A percentile compares a stretch with the other conserved stretches of the same genome.
Conservation (phyloP, 768 basidiomycete genomes). For the Gautieria morchelliformis region DNA sequence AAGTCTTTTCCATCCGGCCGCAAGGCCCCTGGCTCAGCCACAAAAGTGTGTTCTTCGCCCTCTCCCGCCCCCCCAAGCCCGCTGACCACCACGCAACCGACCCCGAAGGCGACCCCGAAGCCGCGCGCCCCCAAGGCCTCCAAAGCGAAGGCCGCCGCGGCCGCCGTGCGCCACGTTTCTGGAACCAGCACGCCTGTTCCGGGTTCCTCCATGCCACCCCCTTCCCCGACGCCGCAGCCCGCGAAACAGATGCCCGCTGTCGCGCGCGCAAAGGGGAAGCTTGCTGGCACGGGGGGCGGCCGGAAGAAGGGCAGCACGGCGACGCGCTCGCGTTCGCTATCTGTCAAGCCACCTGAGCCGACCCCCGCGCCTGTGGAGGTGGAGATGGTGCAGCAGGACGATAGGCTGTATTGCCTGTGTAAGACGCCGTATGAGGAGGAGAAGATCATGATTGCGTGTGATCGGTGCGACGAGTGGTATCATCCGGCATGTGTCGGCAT, state of each 20-base stretch:
- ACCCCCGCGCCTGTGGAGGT: slow-evolving; percentile 38
- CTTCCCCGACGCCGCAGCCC: background rate
- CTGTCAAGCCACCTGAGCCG: slow-evolving; percentile 44
- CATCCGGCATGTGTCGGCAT: slow-evolving; percentile 80
- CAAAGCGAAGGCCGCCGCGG: background rate
- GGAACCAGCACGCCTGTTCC: background rate
- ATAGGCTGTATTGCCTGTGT: slow-evolving; percentile 83
- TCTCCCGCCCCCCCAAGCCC: background rate
- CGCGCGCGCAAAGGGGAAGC: background rate
- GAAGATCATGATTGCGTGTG: slow-evolving; percentile 87
- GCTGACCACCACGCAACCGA: background rate
- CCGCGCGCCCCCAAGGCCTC: background rate
- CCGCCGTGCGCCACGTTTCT: background rate
- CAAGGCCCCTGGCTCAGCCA: background rate
- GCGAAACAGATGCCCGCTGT: background rate
- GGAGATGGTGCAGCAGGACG: slow-evolving; percentile 46
- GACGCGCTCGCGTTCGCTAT: slow-evolving; percentile 59
- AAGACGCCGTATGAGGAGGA: slow-evolving; percentile 83
- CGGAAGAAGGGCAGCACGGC: background rate
- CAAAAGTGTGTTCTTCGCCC: background rate
- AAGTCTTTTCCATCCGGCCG: background rate
- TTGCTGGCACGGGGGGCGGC: background rate
- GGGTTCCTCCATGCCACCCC: background rate
- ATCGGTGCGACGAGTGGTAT: slow-evolving; percentile 93
- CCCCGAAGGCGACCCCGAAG: background rate